phyloP scores from a whole-genome alignment of 768 basidiomycete species.

The Macrolepiota dolichaula region DNA sequence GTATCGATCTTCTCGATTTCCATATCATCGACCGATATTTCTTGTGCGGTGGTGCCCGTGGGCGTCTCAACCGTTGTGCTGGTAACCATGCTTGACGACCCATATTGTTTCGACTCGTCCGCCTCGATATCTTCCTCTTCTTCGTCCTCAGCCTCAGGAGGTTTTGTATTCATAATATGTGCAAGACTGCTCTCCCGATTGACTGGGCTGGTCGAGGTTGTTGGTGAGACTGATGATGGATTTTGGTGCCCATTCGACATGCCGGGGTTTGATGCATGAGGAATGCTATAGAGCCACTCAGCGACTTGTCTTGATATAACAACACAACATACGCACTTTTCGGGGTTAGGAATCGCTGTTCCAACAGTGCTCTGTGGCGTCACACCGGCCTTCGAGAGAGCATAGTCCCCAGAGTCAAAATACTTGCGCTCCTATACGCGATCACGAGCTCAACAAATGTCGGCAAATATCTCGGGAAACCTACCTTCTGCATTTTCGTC shows the following conservation, averaged over 20 bases:
- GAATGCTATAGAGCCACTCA: constrained; percentile 58
- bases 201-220: constrained; percentile 62
- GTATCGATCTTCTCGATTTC: constrained; percentile 5
- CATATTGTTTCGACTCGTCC: background rate
- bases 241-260: constrained; percentile 47
- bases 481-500: constrained; percentile 92
- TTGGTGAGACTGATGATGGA: constrained; percentile 76
- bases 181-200: constrained; percentile 59
- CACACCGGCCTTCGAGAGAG: constrained; percentile 91
- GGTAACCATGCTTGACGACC: constrained; percentile 1
- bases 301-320: constrained; percentile 12
- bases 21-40: background rate
- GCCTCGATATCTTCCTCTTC: constrained; percentile 5
- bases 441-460: constrained; percentile 13
- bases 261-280: constrained; percentile 77
- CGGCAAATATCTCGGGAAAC: constrained; percentile 17
- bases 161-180: constrained; percentile 33
- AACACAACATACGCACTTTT: constrained; percentile 62
- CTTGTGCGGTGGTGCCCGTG: background rate
- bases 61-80: background rate
- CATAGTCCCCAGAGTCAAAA: constrained; percentile 99
- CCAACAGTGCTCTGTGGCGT: constrained; percentile 87
- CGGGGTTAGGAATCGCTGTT: constrained; percentile 96
- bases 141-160: constrained; percentile 24
- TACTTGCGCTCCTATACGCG: constrained; percentile 88